Evolutionary conservation across 108 stramenopile genomes (phyloP), one percentile per base, ranked within the genome.

Genomic region (Cyclotella baltica): DNA sequence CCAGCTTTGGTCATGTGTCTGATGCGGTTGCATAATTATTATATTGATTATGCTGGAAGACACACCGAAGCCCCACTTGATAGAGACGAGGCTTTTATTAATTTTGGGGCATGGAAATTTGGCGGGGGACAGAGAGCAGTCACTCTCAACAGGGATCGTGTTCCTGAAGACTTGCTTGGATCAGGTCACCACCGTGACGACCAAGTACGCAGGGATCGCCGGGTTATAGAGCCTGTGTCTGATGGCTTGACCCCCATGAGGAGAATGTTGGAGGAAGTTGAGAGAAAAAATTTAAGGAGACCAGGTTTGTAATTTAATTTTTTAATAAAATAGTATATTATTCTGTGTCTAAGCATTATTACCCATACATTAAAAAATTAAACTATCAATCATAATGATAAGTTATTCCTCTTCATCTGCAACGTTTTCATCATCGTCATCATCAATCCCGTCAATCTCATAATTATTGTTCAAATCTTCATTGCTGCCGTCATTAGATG

Each of bases 1-100:
- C 11, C 29, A 0, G 18, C 53, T 9, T 30, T 69, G 0, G 57
- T 76, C 0, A 34, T 50, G 16, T 15, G 13, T 6, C 20, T 76
- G 2, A 35, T 31, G n/a, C 1, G 37, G 16, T 19, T 76, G 19
- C 75, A 76, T 31, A 76, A 76, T 53, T 76, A 51, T 22, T 76
- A 66, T 23, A 76, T 76, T 31, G 34, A 22, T 43, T 33, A 38
- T 10, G 40, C 10, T 13, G 13, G 40, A 6, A 43, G 40, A 43
- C 6, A 43, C 10, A 43, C 13, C 13, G 40, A 10, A 13, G 40
- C 40, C 13, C 10, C 10, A 6, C 13, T 43, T 6, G 40, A 43
- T 6, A 13, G 13, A 6, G 40, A 43, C 13, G 40, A 43, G 40
- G 40, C 40, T 43, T 43, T 43, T 13, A 43, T 43, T 43, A 6